A percentile compares a stretch with the other conserved stretches of the same genome.
phyloP scores from a whole-genome alignment of 176 grass and related monocot species.

The Oryza meridionalis region DNA sequence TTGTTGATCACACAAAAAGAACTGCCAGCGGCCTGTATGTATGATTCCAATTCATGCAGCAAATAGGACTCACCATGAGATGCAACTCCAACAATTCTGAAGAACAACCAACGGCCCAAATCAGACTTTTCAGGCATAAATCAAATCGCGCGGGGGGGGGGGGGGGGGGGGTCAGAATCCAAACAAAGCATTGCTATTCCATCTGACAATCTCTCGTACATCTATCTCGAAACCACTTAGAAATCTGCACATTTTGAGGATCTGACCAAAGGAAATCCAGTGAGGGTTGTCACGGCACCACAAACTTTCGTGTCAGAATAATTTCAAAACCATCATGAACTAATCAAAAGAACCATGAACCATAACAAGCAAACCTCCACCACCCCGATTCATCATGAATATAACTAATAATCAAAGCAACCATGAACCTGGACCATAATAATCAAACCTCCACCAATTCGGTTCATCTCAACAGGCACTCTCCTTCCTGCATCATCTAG shows the following conservation, averaged over 20 bases:
- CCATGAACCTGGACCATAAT: not conserved
- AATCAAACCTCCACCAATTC: not conserved
- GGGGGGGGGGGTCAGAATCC: not conserved
- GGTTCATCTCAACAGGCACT: not conserved
- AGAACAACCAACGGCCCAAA: not conserved
- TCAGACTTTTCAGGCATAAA: not conserved
- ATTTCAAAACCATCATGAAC: not conserved
- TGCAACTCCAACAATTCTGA: conserved; percentile 3
- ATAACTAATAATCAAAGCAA: not conserved
- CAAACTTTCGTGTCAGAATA: not conserved
- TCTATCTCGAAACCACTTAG: not conserved
- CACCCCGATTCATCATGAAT: not conserved
- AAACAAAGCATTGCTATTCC: not conserved
- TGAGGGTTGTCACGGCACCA: not conserved
- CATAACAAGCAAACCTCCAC: not conserved
- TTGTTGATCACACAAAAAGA: not conserved
- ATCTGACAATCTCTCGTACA: not conserved
- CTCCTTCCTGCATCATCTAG: not conserved
- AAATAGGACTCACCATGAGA: not conserved
- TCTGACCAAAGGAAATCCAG: not conserved
- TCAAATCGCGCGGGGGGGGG: not conserved
- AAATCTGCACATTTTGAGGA: not conserved
- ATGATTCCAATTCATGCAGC: not conserved
- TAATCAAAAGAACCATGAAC: not conserved
- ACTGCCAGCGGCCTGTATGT: not conserved